Percentiles rank a stretch among this genome's conserved stretches.
These are phyloP conservation scores for Volutella citrinella DNA, from an alignment of 2,329 filamentous ascomycete genomes.

Conservation along the genomic window DNA sequence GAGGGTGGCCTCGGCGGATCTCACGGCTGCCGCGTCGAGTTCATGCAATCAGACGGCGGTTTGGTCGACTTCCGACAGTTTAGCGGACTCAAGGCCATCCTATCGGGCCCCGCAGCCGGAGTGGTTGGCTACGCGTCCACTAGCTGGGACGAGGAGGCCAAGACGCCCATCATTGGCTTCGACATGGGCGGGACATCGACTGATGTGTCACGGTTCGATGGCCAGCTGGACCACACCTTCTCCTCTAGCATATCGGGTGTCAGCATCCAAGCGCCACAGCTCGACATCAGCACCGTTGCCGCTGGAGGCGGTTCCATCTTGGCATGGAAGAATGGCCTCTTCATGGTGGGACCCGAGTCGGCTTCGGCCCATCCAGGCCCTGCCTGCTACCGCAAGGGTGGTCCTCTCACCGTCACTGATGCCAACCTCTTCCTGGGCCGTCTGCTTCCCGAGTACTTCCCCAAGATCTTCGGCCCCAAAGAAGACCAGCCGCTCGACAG, in stretches of 20 bases:
- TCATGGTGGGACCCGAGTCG: slow-evolving; percentile 68
- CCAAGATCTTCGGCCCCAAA: slow-evolving; percentile 86
- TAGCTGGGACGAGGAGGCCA: slow-evolving; percentile 13
- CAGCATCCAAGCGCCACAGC: slow-evolving; percentile 66
- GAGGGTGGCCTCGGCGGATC: slow-evolving; percentile 11
- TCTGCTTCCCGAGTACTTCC: slow-evolving; percentile 83
- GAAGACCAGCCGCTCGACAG: slow-evolving; percentile 77
- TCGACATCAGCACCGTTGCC: slow-evolving; percentile 70
- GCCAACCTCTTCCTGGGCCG: slow-evolving; percentile 83
- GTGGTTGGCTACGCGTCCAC: slow-evolving; percentile 12
- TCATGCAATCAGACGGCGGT: slow-evolving; percentile 23
- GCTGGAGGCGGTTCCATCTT: slow-evolving; percentile 51
- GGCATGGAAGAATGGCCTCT: slow-evolving; percentile 66
- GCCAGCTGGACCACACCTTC: slow-evolving; percentile 70
- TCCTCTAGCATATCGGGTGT: slow-evolving; percentile 69
- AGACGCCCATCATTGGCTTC: slow-evolving; percentile 21
- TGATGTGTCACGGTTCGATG: slow-evolving; percentile 68
- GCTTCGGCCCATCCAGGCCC: slow-evolving; percentile 75
- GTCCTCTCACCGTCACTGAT: slow-evolving; percentile 84
- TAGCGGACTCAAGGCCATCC: slow-evolving; percentile 18
- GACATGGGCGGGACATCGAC: slow-evolving; percentile 60
- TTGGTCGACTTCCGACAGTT: slow-evolving; percentile 21
- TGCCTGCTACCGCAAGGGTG: slow-evolving; percentile 84
- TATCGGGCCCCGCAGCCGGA: slow-evolving; percentile 21
- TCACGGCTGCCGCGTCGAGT: slow-evolving; percentile 11